A percentile compares a stretch with the other conserved stretches of the same genome.
Conservation (phyloP, 2,329 filamentous ascomycete genomes). For the Pyrenophora seminiperda region DNA sequence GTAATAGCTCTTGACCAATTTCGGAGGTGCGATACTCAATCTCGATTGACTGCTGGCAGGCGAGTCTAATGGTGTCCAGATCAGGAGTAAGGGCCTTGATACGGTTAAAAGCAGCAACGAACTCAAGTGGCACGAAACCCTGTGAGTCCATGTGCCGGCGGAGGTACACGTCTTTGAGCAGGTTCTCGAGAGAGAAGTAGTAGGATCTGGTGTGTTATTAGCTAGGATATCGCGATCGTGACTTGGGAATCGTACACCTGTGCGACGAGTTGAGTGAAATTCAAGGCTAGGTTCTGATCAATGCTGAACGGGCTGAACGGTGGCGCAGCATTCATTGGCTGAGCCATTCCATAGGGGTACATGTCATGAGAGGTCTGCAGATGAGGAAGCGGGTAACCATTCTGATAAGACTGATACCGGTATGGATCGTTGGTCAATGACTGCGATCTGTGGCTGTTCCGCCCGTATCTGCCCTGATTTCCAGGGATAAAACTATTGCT, state of each 20-base stretch:
- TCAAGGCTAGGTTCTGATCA: slow-evolving; percentile 61
- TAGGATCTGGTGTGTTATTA: slow-evolving; percentile 71
- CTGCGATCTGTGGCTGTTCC: slow-evolving; percentile 62
- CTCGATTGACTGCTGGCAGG: slow-evolving; percentile 71
- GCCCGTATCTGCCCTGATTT: slow-evolving; percentile 53
- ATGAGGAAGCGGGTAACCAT: slow-evolving; percentile 48
- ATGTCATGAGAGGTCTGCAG: slow-evolving; percentile 57
- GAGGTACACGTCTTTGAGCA: slow-evolving; percentile 90
- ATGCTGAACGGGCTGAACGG: slow-evolving; percentile 62
- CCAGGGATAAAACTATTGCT: slow-evolving; percentile 41
- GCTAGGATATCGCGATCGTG: slow-evolving; percentile 6
- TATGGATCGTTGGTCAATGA: slow-evolving; percentile 65
- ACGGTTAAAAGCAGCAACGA: slow-evolving; percentile 86
- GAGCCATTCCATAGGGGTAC: slow-evolving; percentile 62
- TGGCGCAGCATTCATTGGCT: slow-evolving; percentile 60
- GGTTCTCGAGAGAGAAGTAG: slow-evolving; percentile 95
- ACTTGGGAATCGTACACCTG: slow-evolving; percentile 56
- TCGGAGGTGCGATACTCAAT: slow-evolving; percentile 77
- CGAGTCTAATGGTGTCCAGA: slow-evolving; percentile 72
- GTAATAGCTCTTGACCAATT: slow-evolving; percentile 78
- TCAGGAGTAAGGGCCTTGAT: slow-evolving; percentile 76
- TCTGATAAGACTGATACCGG: slow-evolving; percentile 45
- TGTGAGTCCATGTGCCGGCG: slow-evolving; percentile 93
- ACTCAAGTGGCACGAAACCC: slow-evolving; percentile 80
- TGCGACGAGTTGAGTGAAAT: slow-evolving; percentile 64